Conservation (phyloP, 331 rosid species). For the Erythrophleum ivorense region DNA sequence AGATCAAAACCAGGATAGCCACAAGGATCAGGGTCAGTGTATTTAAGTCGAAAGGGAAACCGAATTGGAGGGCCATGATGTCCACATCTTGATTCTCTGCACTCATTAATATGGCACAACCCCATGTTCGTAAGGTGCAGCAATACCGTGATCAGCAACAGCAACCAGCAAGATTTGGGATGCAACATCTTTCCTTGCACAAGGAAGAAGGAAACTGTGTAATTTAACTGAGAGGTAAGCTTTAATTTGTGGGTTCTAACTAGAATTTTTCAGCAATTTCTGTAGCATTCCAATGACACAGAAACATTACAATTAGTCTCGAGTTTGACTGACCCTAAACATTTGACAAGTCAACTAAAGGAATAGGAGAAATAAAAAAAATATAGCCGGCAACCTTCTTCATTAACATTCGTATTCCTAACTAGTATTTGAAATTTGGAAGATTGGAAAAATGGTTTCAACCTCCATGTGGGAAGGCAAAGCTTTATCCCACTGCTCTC, state of each 20-base stretch:
- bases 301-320: neutral
- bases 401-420: neutral
- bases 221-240: neutral
- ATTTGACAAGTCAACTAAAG: neutral
- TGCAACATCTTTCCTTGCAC: neutral
- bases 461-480: neutral
- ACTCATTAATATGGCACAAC: neutral
- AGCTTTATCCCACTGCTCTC: neutral
- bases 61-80: conserved; percentile 4
- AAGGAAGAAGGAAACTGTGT: neutral
- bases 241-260: neutral
- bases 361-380: neutral
- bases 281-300: neutral
- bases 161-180: neutral
- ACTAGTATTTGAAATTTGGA: neutral
- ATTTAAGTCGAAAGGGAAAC: conserved; percentile 2
- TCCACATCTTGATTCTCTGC: conserved; percentile 16
- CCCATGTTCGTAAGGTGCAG: neutral
- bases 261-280: neutral
- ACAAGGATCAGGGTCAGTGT: conserved; percentile 5
- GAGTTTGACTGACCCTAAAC: neutral
- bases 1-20: conserved; percentile 28
- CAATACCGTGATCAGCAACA: neutral
- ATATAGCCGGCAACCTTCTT: neutral
- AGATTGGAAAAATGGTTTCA: neutral